These are phyloP conservation scores for Pichia sp. DNA, from an alignment of 1,139 yeast species.

Conservation along the genomic window DNA sequence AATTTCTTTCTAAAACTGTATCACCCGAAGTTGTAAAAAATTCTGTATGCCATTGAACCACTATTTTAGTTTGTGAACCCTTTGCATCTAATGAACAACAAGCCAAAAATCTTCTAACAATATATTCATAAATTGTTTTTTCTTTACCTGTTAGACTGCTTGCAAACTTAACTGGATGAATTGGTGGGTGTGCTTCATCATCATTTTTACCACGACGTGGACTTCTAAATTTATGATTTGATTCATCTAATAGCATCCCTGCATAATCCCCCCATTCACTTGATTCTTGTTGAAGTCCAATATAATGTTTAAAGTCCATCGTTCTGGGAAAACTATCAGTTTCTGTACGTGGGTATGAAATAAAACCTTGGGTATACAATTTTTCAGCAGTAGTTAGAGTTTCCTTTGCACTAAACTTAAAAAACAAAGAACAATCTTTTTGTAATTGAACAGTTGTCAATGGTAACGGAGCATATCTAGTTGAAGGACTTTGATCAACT, in stretches of 20 bases:
- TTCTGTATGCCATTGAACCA: conserved; percentile 74
- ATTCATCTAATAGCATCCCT: conserved; percentile 28
- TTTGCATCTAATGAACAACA: conserved; percentile 89
- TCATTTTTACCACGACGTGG: conserved; percentile 82
- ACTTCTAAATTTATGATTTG: conserved; percentile 35
- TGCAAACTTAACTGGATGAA: conserved; percentile 71
- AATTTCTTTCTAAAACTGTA: conserved; percentile 65
- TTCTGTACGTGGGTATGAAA: conserved; percentile 97
- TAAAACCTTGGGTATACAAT: conserved; percentile 75
- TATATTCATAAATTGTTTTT: conserved; percentile 76
- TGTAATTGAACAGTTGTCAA: conserved; percentile 94
- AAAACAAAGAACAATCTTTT: conserved; percentile 69
- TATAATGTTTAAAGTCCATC: conserved; percentile 60
- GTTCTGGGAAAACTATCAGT: conserved; percentile 77
- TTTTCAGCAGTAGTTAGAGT: conserved; percentile 82
- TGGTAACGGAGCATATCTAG: conserved; percentile 80
- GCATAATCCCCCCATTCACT: conserved; percentile 47
- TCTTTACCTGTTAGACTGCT: conserved; percentile 53
- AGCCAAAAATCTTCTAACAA: conserved; percentile 82
- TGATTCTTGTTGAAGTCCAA: conserved; percentile 53
- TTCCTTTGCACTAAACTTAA: conserved; percentile 75
- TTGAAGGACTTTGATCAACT: conserved; percentile 56
- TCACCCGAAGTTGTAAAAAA: conserved; percentile 64
- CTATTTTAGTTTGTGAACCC: conserved; percentile 62
- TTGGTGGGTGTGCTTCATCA: conserved; percentile 98